Evolutionary conservation across 148 eudicot genomes (phyloP).

Genomic region (Amaranthus palmeri): DNA sequence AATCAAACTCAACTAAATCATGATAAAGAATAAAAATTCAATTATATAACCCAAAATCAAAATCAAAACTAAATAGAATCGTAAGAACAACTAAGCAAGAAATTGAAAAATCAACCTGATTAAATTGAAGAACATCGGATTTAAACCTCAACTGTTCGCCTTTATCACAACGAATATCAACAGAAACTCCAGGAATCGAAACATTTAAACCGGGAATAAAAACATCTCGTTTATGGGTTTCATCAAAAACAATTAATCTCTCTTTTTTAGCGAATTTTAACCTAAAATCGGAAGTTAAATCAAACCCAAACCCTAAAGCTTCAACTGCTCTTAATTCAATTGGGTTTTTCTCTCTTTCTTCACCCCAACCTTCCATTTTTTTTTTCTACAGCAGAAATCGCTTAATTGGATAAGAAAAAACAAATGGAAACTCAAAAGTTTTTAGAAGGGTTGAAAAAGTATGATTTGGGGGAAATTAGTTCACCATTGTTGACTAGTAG

Average conservation of each 20-base stretch:
- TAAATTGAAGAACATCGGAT: slow-evolving; percentile 84
- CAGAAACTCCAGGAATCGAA: slow-evolving; percentile 51
- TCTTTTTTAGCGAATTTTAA: slow-evolving; percentile 66
- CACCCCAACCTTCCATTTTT: slow-evolving; percentile 18
- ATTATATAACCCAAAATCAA: not conserved
- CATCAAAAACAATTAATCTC: slow-evolving; percentile 61
- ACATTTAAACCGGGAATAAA: slow-evolving; percentile 55
- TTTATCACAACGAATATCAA: slow-evolving; percentile 75
- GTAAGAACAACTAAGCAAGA: not conserved
- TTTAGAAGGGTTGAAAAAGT: not conserved
- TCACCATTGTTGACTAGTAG: slow-evolving; percentile 18
- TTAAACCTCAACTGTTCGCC: slow-evolving; percentile 88
- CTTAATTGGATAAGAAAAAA: not conserved
- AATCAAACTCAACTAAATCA: not conserved
- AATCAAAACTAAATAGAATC: not conserved
- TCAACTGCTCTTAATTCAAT: slow-evolving; percentile 55
- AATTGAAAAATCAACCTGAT: slow-evolving; percentile 44
- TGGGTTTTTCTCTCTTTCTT: slow-evolving; percentile 26
- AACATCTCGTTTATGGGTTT: slow-evolving; percentile 47
- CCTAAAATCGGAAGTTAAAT: slow-evolving; percentile 80
- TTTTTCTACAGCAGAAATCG: not conserved
- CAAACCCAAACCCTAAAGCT: slow-evolving; percentile 82
- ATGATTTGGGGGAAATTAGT: not conserved
- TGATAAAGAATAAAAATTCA: not conserved
- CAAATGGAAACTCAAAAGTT: not conserved